Evolutionary conservation across 371 early-diverging fungal genomes (phyloP), one percentile per base, ranked within the genome.

Genomic region (Saksenaea oblongispora): DNA sequence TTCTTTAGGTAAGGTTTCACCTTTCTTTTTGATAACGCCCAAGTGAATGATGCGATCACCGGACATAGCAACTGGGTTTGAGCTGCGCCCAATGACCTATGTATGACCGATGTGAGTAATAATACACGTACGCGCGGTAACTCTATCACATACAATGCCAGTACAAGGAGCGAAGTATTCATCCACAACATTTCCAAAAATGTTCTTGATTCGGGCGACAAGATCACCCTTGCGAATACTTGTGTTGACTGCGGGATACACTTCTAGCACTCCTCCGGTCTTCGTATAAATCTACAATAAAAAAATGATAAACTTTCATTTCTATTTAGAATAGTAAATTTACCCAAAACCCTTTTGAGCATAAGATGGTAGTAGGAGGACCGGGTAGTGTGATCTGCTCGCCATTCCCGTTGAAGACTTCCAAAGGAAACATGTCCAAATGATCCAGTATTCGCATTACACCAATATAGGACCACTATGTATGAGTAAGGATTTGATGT

Each of bases 151-250:
- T 35, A 90, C 87, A 41, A 91, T 79, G 22, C 89, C 89, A 67
- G 88, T 89, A 61, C 88, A 88, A 0, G 95, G 93, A 15, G 93
- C 84, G 71, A 78, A 90, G 63, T 93, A 92, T 64, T 90, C 91
- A 24, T 92, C 93, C 42, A 89, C 87, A 31, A 93, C 83, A 59
- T 89, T 86, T 17, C 95, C 95, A 84, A 95, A 95, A 57, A 95
- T 91, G 61, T 91, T 90, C 65, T 92, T 90, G 59, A 95, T 81
- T 8, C 91, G 82, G 1, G 95, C 95, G 76, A 95, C 92, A 56
- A 92, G 67, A 36, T 90, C 92, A 55, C 91, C 92, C 59, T 93
- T 91, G 31, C 84, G 78, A 18, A 95, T 87, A 69, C 92, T 84
- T 1, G 90, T 88, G 71, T 92, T 93, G 31, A 94, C 90, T 44